phyloP scores from a whole-genome alignment of 2,329 filamentous ascomycete species.

The Trichoderma simmonsii region DNA sequence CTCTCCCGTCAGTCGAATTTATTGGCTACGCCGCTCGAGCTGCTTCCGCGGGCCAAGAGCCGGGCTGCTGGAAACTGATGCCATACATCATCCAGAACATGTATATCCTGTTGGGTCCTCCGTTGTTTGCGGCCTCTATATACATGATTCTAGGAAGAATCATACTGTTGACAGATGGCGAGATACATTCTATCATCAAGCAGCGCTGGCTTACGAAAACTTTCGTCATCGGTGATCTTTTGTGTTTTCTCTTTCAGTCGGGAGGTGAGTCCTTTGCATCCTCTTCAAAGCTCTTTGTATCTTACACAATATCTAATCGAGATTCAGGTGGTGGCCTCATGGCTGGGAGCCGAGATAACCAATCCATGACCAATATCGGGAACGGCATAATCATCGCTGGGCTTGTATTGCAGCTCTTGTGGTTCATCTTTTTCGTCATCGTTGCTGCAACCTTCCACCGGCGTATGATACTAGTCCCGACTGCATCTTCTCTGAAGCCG shows the following conservation, averaged over 20 bases:
- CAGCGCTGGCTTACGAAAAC: not conserved
- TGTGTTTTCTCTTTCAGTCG: not conserved
- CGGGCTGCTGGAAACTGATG: not conserved
- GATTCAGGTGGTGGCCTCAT: not conserved
- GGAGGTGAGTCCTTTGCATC: not conserved
- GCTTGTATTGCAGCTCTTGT: not conserved
- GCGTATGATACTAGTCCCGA: not conserved
- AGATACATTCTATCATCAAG: not conserved
- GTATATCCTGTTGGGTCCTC: not conserved
- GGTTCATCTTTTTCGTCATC: not conserved
- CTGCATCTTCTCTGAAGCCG: not conserved
- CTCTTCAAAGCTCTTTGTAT: not conserved
- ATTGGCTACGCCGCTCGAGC: not conserved
- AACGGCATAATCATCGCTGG: constrained; percentile 2
- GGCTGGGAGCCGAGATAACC: not conserved
- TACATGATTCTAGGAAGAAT: not conserved
- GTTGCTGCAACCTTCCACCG: not conserved
- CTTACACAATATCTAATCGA: not conserved
- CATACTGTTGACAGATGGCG: not conserved
- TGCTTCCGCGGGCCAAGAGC: not conserved
- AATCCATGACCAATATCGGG: not conserved
- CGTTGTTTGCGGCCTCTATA: not conserved
- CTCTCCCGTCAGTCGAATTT: not conserved
- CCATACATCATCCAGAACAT: not conserved
- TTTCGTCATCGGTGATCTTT: not conserved